Percentiles rank a stretch among this genome's conserved stretches.
Conservation (phyloP, 192 early-diverging fungal species). For the Entophlyctis luteolus region DNA sequence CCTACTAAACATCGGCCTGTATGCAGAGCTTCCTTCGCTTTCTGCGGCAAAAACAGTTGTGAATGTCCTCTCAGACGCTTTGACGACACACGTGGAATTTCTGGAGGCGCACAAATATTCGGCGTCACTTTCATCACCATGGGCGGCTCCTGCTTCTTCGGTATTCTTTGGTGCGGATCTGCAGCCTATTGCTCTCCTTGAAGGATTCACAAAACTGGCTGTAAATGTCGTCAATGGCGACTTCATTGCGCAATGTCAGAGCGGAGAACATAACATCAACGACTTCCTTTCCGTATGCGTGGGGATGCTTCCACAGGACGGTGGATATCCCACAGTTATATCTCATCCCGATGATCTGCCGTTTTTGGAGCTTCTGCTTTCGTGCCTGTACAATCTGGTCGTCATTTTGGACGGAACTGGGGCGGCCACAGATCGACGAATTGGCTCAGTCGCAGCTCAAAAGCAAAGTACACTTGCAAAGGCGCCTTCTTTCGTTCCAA, state of each 20-base stretch:
- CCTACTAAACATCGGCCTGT: not conserved
- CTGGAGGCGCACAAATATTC: not conserved
- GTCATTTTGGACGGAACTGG: slow-evolving; percentile 11
- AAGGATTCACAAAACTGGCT: not conserved
- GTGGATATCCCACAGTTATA: not conserved
- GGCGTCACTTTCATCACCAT: not conserved
- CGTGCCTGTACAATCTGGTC: slow-evolving; percentile 13
- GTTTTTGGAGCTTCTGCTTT: not conserved
- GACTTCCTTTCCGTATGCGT: not conserved
- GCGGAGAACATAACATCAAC: not conserved
- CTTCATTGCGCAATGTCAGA: slow-evolving; percentile 1
- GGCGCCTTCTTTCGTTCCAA: not conserved
- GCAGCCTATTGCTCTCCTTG: not conserved
- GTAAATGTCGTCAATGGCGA: slow-evolving; percentile 1
- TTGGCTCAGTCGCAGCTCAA: not conserved
- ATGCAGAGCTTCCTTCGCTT: not conserved
- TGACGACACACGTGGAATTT: not conserved
- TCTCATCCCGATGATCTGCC: not conserved
- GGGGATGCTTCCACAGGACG: not conserved
- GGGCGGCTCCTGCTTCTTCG: not conserved
- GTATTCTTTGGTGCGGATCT: slow-evolving; percentile 1
- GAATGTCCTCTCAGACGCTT: not conserved
- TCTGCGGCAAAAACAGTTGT: not conserved
- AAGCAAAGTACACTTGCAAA: slow-evolving; percentile 1
- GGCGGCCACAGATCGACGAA: not conserved